Percentiles rank a stretch among this genome's conserved stretches.
Evolutionary conservation across 2,329 filamentous ascomycete species (phyloP).

Genomic region (Penicillium glabrum): DNA sequence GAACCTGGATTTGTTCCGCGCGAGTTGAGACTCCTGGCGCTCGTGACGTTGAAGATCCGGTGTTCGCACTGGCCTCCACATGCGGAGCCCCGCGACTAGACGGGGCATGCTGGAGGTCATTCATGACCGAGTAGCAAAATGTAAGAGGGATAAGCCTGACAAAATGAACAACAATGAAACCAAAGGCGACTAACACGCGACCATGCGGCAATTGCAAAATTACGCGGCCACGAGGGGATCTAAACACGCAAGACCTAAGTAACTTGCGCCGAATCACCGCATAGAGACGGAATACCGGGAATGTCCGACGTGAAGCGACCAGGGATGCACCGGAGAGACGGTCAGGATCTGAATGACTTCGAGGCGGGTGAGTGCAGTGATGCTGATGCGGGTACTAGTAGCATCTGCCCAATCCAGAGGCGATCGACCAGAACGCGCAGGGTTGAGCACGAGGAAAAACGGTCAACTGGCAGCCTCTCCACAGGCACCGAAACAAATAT

Average conservation of each 20-base stretch:
- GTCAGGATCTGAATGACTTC: slow-evolving; percentile 16
- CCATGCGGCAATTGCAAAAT: slow-evolving; percentile 15
- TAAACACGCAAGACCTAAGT: slow-evolving; percentile 16
- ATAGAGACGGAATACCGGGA: slow-evolving; percentile 18
- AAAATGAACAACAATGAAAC: background rate
- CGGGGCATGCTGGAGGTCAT: slow-evolving; percentile 10
- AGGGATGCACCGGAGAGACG: slow-evolving; percentile 8
- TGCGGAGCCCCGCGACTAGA: slow-evolving; percentile 17
- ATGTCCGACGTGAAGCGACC: slow-evolving; percentile 18
- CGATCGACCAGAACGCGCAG: slow-evolving; percentile 25
- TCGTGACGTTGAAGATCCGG: slow-evolving; percentile 10
- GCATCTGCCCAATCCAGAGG: slow-evolving; percentile 22
- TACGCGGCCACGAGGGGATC: slow-evolving; percentile 13
- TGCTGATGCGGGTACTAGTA: slow-evolving; percentile 8
- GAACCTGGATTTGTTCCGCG: slow-evolving; percentile 16
- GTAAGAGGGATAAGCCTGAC: background rate
- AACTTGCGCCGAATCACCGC: slow-evolving; percentile 21
- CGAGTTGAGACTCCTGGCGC: slow-evolving; percentile 1
- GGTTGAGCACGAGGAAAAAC: slow-evolving; percentile 24
- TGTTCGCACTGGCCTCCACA: slow-evolving; percentile 20
- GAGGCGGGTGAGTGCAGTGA: slow-evolving; percentile 11
- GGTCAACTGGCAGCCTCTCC: slow-evolving; percentile 8
- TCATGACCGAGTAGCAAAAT: slow-evolving; percentile 12
- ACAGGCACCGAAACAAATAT: background rate
- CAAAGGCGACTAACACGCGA: slow-evolving; percentile 9